These are phyloP conservation scores for Botrytis porri DNA, from an alignment of 2,329 filamentous ascomycete species.

Conservation along the genomic window DNA sequence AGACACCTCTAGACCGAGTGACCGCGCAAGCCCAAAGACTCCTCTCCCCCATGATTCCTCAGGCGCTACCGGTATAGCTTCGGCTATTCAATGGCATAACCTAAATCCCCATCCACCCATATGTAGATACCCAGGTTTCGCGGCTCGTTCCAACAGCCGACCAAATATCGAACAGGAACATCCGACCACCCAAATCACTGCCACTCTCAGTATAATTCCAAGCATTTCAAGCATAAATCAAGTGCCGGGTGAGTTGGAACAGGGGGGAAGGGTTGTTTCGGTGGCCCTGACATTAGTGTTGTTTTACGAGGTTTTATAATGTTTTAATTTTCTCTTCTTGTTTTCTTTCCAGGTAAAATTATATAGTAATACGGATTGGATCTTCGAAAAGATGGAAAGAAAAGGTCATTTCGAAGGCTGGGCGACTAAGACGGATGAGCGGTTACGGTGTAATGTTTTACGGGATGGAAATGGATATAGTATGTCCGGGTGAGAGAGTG, in stretches of 20 bases:
- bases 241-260: background rate
- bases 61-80: background rate
- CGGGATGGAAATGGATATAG: background rate
- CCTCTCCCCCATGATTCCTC: background rate
- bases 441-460: background rate
- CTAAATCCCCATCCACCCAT: background rate
- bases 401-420: background rate
- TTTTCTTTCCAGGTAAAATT: background rate
- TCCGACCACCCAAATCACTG: background rate
- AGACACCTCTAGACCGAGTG: too few relatives aligned
- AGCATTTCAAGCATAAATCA: background rate
- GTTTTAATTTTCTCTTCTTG: background rate
- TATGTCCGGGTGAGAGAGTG: background rate
- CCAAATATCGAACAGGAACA: background rate
- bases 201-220: background rate
- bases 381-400: background rate
- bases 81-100: background rate
- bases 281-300: slow-evolving; percentile 7
- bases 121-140: background rate
- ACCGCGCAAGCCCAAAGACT: background rate
- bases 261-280: background rate
- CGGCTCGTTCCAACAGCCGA: background rate
- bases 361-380: background rate
- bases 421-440: background rate
- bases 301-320: background rate